Conservation (phyloP, 306 rosid genomes). For the Amphicarpaea edgeworthii region DNA sequence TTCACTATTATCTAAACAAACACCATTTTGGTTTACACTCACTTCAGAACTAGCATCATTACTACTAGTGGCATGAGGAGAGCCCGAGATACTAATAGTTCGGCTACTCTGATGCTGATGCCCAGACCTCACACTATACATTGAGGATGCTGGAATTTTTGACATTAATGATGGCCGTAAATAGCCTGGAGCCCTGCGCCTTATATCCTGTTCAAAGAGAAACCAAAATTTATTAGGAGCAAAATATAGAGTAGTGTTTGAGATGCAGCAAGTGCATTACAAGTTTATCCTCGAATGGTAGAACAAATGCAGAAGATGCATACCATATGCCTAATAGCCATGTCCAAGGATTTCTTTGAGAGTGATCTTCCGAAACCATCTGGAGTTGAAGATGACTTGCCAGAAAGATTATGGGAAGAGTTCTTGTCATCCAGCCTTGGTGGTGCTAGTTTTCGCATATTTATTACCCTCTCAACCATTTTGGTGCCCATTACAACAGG, state of each 20-base stretch:
- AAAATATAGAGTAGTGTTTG: not conserved
- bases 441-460: constrained; percentile 91
- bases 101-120: constrained; percentile 72
- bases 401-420: constrained; percentile 79
- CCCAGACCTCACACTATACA: constrained; percentile 93
- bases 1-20: constrained; percentile 75
- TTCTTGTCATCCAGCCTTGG: constrained; percentile 79
- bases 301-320: constrained; percentile 43
- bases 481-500: constrained; percentile 84
- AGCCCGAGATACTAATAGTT: constrained; percentile 74
- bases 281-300: constrained; percentile 25
- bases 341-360: constrained; percentile 97
- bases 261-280: constrained; percentile 17
- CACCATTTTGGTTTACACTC: constrained; percentile 90
- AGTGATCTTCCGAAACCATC: constrained; percentile 97
- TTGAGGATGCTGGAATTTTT: constrained; percentile 93
- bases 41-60: constrained; percentile 95
- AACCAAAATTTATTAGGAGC: constrained; percentile 27
- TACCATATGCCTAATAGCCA: constrained; percentile 99
- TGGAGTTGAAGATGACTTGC: constrained; percentile 77
- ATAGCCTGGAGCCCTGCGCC: constrained; percentile 85
- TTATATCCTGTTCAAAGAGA: constrained; percentile 77
- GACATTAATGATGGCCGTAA: constrained; percentile 83
- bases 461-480: constrained; percentile 97
- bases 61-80: constrained; percentile 97